Percentiles rank a stretch among this genome's conserved stretches.
Conservation (phyloP, 2,329 filamentous ascomycete species). For the Ascochyta pisi region DNA sequence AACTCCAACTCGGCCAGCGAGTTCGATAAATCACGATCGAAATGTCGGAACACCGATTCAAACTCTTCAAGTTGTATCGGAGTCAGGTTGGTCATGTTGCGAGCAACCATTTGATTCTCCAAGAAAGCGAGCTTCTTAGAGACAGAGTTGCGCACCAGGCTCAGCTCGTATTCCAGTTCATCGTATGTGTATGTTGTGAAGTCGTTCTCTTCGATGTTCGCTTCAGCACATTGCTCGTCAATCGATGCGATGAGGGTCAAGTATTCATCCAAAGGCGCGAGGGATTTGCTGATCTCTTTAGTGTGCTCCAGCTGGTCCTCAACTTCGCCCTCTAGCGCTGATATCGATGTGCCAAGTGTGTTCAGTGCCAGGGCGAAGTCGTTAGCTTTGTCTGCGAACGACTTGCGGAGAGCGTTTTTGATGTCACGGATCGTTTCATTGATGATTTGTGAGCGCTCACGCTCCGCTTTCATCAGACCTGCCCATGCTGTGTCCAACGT, state of each 20-base stretch:
- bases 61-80: constrained; percentile 99
- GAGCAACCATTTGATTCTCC: constrained; percentile 97
- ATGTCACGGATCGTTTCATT: constrained; percentile 99
- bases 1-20: constrained; percentile 93
- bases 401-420: constrained; percentile 90
- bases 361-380: constrained; percentile 96
- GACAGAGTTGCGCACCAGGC: constrained; percentile 88
- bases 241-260: constrained; percentile 85
- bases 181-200: constrained; percentile 99
- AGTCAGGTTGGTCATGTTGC: constrained; percentile 98
- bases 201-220: constrained; percentile 99
- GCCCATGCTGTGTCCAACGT: constrained; percentile 85
- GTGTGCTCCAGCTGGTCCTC: constrained; percentile 94
- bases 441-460: constrained; percentile 87
- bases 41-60: constrained; percentile 97
- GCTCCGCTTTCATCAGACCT: constrained; percentile 80
- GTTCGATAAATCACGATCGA: constrained; percentile 92
- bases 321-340: constrained; percentile 94
- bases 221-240: constrained; percentile 89
- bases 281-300: constrained; percentile 79
- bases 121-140: constrained; percentile 96
- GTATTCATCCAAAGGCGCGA: constrained; percentile 89
- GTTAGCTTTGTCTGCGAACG: constrained; percentile 97
- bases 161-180: constrained; percentile 91
- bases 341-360: constrained; percentile 92